Base-by-base conservation (phyloP, 139 green algal genomes). In the Mesotaenium endlicherianum region DNA sequence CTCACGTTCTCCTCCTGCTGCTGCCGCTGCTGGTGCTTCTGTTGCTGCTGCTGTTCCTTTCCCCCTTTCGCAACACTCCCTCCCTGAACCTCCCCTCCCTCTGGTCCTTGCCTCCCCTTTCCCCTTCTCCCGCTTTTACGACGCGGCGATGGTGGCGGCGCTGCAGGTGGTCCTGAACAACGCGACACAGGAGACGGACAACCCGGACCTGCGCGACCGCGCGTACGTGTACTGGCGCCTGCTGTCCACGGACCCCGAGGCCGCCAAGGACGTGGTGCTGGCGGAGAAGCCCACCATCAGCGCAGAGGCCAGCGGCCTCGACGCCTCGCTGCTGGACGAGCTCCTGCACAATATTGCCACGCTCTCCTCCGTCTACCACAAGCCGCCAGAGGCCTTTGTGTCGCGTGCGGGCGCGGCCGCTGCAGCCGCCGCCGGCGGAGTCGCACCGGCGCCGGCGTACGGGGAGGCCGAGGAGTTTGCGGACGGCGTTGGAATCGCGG, bases 141-240 rank as follows among this genome's bases (percentile, higher is more conserved):
- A 64, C 20, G 26, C 53, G 26, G 26, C 26, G 20, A 20, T 64
- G 53, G 26, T 34, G 20, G 26, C 11, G 11, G 11, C 42, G 16
- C 0, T 80, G 42, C 67, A 85, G 79, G 38, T 86, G 57, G 81
- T 87, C 20, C 81, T 87, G 34, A 87, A 87, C 81, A 86, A 86
- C 31, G 81, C 81, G n/a, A 87, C 81, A 4, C 92, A 93, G 86
- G 96, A 99, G 79, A 97, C 93, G 1, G 97, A 99, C 90, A 97
- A 98, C 89, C 97, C 97, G 11, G 97, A 99, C 86, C 92, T 99
- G 70, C 87, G 97, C 0, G 97, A 99, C 86, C 87, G 97, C 2
- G 97, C 97, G 1, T 99, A 95, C 88, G 92, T 99, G 75, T 99
- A 99, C 94, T 99, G 97, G 91, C 92, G 97, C 60, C 91, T 99